Evolutionary conservation across 2,329 filamentous ascomycete genomes (phyloP).

Genomic region (Penicillium thymicola): DNA sequence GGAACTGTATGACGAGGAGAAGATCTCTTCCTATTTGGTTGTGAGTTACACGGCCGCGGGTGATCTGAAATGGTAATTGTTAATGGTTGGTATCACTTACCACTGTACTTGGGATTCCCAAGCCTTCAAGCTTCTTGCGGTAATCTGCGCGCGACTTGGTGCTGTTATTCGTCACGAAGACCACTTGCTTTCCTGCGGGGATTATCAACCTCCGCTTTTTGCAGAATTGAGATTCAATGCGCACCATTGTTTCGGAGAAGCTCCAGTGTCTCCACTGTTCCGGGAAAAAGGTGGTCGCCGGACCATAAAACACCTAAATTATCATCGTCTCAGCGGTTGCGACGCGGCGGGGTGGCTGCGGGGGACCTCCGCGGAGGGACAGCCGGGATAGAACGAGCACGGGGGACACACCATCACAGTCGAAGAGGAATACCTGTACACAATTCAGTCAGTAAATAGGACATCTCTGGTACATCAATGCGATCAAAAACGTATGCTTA

Average conservation of each 20-base stretch:
- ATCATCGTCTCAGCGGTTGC: conserved; percentile 36
- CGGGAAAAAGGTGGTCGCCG: conserved; percentile 83
- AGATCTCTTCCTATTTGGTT: conserved; percentile 72
- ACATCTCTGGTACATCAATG: not conserved
- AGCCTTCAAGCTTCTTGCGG: conserved; percentile 77
- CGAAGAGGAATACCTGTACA: conserved; percentile 79
- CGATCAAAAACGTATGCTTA: conserved; percentile 49
- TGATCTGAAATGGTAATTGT: not conserved
- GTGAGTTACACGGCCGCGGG: not conserved
- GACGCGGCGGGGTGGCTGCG: not conserved
- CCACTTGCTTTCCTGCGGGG: conserved; percentile 74
- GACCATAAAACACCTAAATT: conserved; percentile 89
- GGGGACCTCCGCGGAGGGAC: not conserved
- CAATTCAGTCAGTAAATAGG: conserved; percentile 17
- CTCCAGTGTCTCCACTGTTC: conserved; percentile 78
- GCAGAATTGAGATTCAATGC: not conserved
- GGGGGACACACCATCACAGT: conserved; percentile 78
- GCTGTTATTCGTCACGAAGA: conserved; percentile 99
- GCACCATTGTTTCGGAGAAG: conserved; percentile 77
- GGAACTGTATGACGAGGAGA: conserved; percentile 91
- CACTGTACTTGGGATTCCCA: conserved; percentile 74
- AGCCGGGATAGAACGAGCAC: not conserved
- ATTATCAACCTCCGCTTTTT: conserved; percentile 4
- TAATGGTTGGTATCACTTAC: conserved; percentile 34
- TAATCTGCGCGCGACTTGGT: conserved; percentile 94